phyloP scores from a whole-genome alignment of 2,329 filamentous ascomycete genomes.

The Penicillium corylophilum region DNA sequence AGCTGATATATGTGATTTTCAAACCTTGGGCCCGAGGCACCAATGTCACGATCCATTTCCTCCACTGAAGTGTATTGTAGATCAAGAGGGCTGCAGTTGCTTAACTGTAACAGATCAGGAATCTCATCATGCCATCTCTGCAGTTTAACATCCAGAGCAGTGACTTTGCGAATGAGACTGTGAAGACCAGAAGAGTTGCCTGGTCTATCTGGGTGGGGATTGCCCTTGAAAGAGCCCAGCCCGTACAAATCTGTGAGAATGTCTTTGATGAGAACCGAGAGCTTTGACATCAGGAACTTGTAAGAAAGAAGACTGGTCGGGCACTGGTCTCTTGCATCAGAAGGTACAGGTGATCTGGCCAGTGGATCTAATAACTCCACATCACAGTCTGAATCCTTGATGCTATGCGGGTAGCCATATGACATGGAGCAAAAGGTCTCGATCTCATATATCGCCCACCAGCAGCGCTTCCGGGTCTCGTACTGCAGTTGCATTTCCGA shows the following conservation, averaged over 20 bases:
- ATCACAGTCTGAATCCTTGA: conserved; percentile 34
- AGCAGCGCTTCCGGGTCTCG: conserved; percentile 37
- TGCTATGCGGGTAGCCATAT: conserved; percentile 40
- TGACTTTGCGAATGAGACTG: conserved; percentile 7
- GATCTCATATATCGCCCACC: conserved; percentile 46
- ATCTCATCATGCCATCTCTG: conserved; percentile 18
- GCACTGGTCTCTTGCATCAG: conserved; percentile 5
- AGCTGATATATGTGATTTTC: conserved; percentile 31
- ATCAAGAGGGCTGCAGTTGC: neutral
- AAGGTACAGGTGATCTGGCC: conserved; percentile 13
- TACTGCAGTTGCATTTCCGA: conserved; percentile 1
- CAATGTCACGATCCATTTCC: conserved; percentile 24
- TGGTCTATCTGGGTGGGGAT: neutral
- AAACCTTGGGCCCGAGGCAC: conserved; percentile 22
- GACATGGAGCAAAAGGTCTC: conserved; percentile 44
- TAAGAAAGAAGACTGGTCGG: conserved; percentile 21
- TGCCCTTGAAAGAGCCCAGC: conserved; percentile 3
- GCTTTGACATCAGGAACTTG: conserved; percentile 27
- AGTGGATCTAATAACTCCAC: conserved; percentile 31
- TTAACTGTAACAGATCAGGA: conserved; percentile 8
- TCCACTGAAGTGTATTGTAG: conserved; percentile 16
- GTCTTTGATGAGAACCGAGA: conserved; percentile 19
- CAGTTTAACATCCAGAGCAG: conserved; percentile 4
- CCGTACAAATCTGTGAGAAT: conserved; percentile 21
- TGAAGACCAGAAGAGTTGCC: neutral